phyloP scores from a whole-genome alignment of 371 early-diverging fungal genomes.

The Cokeromyces recurvatus region DNA sequence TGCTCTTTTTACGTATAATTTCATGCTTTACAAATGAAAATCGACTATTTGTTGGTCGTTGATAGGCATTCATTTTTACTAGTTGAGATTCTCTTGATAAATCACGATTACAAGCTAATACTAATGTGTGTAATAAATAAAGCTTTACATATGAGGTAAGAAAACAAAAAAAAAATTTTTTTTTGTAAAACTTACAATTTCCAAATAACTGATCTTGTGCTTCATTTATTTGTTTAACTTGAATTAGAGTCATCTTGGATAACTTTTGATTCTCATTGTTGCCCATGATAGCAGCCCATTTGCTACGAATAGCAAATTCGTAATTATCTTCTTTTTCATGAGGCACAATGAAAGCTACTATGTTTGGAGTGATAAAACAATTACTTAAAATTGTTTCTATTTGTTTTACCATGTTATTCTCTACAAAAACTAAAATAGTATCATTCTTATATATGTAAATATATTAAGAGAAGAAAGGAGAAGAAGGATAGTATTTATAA shows the following conservation, averaged over 20 bases:
- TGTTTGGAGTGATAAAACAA: constrained; percentile 2
- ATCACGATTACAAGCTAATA: constrained; percentile 18
- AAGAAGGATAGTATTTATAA: too few relatives aligned
- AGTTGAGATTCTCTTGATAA: too few relatives aligned
- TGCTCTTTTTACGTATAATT: constrained; percentile 17
- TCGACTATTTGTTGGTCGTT: constrained; percentile 3
- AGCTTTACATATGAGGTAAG: too few relatives aligned
- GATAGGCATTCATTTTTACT: too few relatives aligned
- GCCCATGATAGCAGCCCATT: constrained; percentile 16
- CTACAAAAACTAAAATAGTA: constrained; percentile 14
- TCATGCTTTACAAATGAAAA: constrained; percentile 15
- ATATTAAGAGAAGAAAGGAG: too few relatives aligned
- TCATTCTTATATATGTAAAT: constrained; percentile 9
- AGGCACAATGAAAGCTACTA: constrained; percentile 16
- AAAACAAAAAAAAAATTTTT: too few relatives aligned
- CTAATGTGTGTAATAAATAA: too few relatives aligned
- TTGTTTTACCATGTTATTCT: constrained; percentile 8
- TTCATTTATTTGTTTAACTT: constrained; percentile 2
- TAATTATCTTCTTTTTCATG: constrained; percentile 12
- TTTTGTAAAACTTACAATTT: constrained; percentile 19
- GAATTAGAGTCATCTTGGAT: constrained; percentile 9
- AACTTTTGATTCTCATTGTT: constrained; percentile 12
- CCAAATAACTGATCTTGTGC: constrained; percentile 16
- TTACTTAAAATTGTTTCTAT: constrained; percentile 11
- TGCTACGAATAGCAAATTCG: constrained; percentile 17